These are phyloP conservation scores for Westerdykella sp. DNA, from an alignment of 2,329 filamentous ascomycete genomes.

Conservation along the genomic window DNA sequence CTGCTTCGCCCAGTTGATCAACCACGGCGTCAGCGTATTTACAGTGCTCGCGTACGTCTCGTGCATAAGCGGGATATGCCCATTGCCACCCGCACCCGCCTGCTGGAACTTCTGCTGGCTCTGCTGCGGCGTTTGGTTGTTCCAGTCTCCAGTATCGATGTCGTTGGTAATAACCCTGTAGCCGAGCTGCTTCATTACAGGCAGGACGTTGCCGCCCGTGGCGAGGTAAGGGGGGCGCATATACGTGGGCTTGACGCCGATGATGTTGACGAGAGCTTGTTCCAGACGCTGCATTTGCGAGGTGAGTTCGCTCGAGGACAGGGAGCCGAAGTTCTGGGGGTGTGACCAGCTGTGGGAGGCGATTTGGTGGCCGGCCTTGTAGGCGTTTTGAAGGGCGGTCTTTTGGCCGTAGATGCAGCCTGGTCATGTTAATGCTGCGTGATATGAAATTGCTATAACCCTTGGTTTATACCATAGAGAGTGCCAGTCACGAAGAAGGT, in stretches of 20 bases:
- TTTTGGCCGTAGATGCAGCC: slow-evolving; percentile 34
- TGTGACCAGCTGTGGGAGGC: slow-evolving; percentile 34
- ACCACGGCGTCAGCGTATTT: slow-evolving; percentile 30
- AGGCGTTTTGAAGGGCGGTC: slow-evolving; percentile 25
- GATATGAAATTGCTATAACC: not conserved
- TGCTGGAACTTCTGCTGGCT: slow-evolving; percentile 28
- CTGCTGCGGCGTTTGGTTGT: slow-evolving; percentile 27
- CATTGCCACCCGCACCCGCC: slow-evolving; percentile 30
- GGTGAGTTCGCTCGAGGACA: slow-evolving; percentile 25
- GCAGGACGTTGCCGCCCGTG: slow-evolving; percentile 26
- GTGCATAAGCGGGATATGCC: slow-evolving; percentile 33
- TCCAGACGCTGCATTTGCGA: slow-evolving; percentile 30
- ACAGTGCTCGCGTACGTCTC: slow-evolving; percentile 32
- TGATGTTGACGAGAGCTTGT: slow-evolving; percentile 32
- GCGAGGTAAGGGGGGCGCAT: slow-evolving; percentile 35
- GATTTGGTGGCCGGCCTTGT: slow-evolving; percentile 32
- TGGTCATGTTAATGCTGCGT: slow-evolving; percentile 3
- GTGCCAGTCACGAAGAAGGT: slow-evolving; percentile 34
- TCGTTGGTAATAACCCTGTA: slow-evolving; percentile 34
- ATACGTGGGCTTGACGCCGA: slow-evolving; percentile 33
- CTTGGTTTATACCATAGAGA: slow-evolving; percentile 17
- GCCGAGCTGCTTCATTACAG: slow-evolving; percentile 29
- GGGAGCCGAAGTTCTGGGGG: slow-evolving; percentile 27
- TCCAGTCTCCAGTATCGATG: slow-evolving; percentile 32
- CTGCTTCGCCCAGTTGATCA: slow-evolving; percentile 34